Conservation (phyloP, 495 filamentous ascomycete genomes). For the Penicillium robsamsonii region DNA sequence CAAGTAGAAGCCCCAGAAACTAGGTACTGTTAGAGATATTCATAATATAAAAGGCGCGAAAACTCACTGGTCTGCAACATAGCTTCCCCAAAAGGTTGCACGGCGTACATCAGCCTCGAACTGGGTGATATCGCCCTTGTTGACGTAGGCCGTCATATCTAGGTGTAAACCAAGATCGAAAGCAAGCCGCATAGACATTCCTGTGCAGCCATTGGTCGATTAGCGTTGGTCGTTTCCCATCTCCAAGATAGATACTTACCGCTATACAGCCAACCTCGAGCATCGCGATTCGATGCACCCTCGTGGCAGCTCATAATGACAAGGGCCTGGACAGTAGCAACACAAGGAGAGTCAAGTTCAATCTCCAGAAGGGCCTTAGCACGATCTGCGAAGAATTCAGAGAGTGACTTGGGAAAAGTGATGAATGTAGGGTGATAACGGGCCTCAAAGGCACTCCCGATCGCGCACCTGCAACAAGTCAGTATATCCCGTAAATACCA, state of each 20-base stretch:
- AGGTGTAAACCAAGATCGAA: conserved; percentile 51
- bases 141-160: conserved; percentile 48
- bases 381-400: conserved; percentile 50
- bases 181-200: conserved; percentile 52
- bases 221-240: neutral
- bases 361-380: conserved; percentile 50
- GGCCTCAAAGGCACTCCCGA: conserved; percentile 48
- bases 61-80: conserved; percentile 49
- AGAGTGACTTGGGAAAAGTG: conserved; percentile 46
- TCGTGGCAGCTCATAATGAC: conserved; percentile 50
- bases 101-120: conserved; percentile 46
- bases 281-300: conserved; percentile 46
- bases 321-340: conserved; percentile 51
- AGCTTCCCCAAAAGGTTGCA: conserved; percentile 52
- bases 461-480: conserved; percentile 38
- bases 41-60: neutral
- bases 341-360: conserved; percentile 49
- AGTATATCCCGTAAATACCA: neutral
- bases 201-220: conserved; percentile 20
- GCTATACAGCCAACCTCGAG: conserved; percentile 52
- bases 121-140: conserved; percentile 41
- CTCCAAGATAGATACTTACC: conserved; percentile 26
- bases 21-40: conserved; percentile 12
- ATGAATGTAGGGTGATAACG: conserved; percentile 48
- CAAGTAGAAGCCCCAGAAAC: conserved; percentile 51